Conservation (phyloP, 495 filamentous ascomycete genomes). For the Halenospora varia region DNA sequence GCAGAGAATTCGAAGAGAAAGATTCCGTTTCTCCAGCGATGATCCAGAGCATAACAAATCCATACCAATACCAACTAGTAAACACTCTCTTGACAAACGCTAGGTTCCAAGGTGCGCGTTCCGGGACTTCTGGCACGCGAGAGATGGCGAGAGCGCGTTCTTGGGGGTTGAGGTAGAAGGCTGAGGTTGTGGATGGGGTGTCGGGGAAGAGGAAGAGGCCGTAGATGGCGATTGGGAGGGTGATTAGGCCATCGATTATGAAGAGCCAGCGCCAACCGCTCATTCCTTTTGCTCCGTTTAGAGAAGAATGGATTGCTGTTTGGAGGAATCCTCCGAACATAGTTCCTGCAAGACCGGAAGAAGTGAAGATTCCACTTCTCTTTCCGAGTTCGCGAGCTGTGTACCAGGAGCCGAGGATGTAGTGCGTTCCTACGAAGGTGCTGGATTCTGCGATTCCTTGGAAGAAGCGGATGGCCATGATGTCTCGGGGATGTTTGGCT, state of each 20-base stretch:
- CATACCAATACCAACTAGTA: conserved; percentile 43
- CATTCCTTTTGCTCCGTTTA: conserved; percentile 48
- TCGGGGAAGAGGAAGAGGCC: conserved; percentile 58
- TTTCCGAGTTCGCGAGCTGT: conserved; percentile 61
- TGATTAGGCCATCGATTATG: conserved; percentile 43
- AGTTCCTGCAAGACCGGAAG: conserved; percentile 47
- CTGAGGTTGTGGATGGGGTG: conserved; percentile 49
- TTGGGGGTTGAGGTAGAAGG: conserved; percentile 41
- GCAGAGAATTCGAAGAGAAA: conserved; percentile 42
- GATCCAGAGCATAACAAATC: conserved; percentile 46
- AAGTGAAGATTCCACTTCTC: conserved; percentile 51
- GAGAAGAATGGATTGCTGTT: conserved; percentile 46
- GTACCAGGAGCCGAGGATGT: conserved; percentile 67
- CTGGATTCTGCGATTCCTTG: conserved; percentile 57
- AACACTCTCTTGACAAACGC: conserved; percentile 38
- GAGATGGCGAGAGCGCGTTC: conserved; percentile 45
- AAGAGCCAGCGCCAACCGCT: conserved; percentile 67
- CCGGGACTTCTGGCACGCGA: conserved; percentile 31
- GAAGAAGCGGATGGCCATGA: conserved; percentile 68
- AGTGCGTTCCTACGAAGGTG: conserved; percentile 61
- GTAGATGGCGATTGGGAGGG: conserved; percentile 54
- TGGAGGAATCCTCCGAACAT: conserved; percentile 52
- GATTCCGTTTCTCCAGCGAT: conserved; percentile 46
- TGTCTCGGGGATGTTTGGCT: conserved; percentile 41
- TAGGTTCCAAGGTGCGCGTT: conserved; percentile 32